Evolutionary conservation across 2,329 filamentous ascomycete genomes (phyloP).

Genomic region (Venturia oleaginea): DNA sequence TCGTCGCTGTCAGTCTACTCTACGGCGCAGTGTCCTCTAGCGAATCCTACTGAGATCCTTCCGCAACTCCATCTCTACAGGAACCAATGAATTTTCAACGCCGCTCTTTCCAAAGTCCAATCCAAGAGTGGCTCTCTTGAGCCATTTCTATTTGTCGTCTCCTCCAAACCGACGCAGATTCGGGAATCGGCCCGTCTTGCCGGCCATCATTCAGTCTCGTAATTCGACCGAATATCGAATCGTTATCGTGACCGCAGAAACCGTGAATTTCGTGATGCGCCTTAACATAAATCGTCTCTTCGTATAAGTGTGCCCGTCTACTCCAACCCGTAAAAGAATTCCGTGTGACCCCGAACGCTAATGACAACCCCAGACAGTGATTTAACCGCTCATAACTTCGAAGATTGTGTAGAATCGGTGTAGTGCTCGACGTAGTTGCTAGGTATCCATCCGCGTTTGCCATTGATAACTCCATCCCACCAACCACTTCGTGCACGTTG

Average conservation of each 20-base stretch:
- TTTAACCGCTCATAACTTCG: background rate
- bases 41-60: background rate
- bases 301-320: background rate
- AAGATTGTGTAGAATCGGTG: background rate
- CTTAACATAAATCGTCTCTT: background rate
- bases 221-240: background rate
- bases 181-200: background rate
- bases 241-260: background rate
- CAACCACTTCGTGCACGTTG: background rate
- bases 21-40: background rate
- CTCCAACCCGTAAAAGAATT: background rate
- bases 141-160: background rate
- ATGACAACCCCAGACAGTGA: background rate
- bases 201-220: background rate
- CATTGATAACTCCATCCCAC: background rate
- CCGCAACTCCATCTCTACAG: background rate
- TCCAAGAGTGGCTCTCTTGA: background rate
- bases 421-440: slow-evolving; percentile 6
- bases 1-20: background rate
- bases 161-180: background rate
- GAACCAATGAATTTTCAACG: background rate
- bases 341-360: background rate
- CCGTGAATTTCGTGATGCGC: background rate
- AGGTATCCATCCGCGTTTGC: background rate
- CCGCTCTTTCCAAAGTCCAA: background rate